phyloP scores from a whole-genome alignment of 2,329 filamentous ascomycete species.

The Raffaelea arxii region DNA sequence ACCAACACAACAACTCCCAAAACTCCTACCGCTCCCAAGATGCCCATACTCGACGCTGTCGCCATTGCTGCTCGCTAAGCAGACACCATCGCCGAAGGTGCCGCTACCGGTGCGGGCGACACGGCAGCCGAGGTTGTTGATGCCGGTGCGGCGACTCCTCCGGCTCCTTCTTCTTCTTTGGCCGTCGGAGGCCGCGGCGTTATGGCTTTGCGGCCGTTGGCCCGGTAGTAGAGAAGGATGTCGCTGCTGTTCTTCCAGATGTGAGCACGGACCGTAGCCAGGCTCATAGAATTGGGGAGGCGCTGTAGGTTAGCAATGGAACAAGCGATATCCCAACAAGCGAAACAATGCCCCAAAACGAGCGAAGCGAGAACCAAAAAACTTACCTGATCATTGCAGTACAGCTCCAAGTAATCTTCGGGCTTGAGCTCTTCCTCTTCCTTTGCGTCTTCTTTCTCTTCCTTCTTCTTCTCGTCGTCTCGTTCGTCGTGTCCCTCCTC shows the following conservation, averaged over 20 bases:
- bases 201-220: conserved; percentile 72
- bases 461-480: not conserved
- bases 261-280: conserved; percentile 86
- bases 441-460: conserved; percentile 17
- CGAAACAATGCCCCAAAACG: not conserved
- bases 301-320: conserved; percentile 36
- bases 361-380: not conserved
- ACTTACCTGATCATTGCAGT: conserved; percentile 83
- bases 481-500: conserved; percentile 39
- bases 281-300: conserved; percentile 73
- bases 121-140: not conserved
- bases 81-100: too few relatives aligned
- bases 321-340: too few relatives aligned
- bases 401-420: conserved; percentile 90
- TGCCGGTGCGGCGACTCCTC: not conserved
- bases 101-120: too few relatives aligned
- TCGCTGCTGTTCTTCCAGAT: conserved; percentile 95
- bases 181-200: conserved; percentile 21
- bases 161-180: conserved; percentile 4
- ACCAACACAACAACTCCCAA: too few relatives aligned
- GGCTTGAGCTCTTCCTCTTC: conserved; percentile 53
- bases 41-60: too few relatives aligned
- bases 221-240: conserved; percentile 81
- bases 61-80: too few relatives aligned
- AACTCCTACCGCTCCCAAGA: too few relatives aligned